phyloP scores from a whole-genome alignment of 306 rosid genomes.

The Ceratonia siliqua region DNA sequence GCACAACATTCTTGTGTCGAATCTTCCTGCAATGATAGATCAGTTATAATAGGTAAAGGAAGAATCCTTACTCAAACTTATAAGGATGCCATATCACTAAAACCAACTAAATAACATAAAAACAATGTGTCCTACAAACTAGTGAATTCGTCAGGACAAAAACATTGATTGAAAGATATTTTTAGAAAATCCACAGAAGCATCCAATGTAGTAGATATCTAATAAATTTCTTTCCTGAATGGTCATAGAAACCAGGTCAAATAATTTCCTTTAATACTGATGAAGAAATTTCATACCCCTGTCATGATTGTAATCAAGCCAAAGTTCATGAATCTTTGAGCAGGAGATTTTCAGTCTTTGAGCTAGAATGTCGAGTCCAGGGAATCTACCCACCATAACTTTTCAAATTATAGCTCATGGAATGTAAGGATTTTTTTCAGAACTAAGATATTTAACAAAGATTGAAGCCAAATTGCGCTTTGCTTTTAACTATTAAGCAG shows the following conservation, averaged over 20 bases:
- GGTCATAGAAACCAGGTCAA: slow-evolving; percentile 8
- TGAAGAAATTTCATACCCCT: neutral
- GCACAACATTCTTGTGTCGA: slow-evolving; percentile 98
- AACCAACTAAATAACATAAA: slow-evolving; percentile 6
- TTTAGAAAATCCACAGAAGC: slow-evolving; percentile 15
- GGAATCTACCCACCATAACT: slow-evolving; percentile 4
- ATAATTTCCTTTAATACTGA: neutral
- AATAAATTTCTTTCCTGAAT: slow-evolving; percentile 24
- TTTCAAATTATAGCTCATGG: slow-evolving; percentile 25
- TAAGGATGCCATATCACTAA: slow-evolving; percentile 22
- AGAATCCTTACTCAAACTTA: slow-evolving; percentile 19
- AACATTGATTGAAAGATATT: slow-evolving; percentile 5
- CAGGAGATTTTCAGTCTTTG: slow-evolving; percentile 14
- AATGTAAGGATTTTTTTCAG: neutral
- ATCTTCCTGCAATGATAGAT: slow-evolving; percentile 73
- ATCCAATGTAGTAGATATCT: slow-evolving; percentile 19
- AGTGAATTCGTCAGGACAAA: neutral
- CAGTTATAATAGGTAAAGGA: slow-evolving; percentile 25
- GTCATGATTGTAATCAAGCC: slow-evolving; percentile 19
- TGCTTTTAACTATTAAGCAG: slow-evolving; percentile 21
- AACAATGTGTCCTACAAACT: neutral
- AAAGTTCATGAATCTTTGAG: slow-evolving; percentile 26
- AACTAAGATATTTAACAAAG: neutral
- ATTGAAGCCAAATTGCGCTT: slow-evolving; percentile 11
- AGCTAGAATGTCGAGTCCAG: slow-evolving; percentile 22